Evolutionary conservation across 2,329 filamentous ascomycete species (phyloP).

Genomic region (Ceratocystis cubensis): DNA sequence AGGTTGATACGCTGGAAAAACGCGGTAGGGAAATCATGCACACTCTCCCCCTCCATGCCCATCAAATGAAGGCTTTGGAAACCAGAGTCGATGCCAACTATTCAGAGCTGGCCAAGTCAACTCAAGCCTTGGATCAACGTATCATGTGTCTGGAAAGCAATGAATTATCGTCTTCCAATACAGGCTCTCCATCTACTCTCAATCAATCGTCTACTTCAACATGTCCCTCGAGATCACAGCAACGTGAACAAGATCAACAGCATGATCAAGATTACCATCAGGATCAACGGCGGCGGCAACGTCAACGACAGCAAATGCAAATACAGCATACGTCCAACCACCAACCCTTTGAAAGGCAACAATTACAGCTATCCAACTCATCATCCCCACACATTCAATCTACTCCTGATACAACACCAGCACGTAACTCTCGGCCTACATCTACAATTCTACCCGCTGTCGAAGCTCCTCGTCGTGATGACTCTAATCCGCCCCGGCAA

Average conservation of each 20-base stretch:
- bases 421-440: conserved; percentile 15
- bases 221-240: conserved; percentile 4
- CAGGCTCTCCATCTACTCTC: not conserved
- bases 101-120: conserved; percentile 37
- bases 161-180: conserved; percentile 11
- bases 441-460: conserved; percentile 19
- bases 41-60: conserved; percentile 13
- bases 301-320: conserved; percentile 11
- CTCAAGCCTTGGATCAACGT: conserved; percentile 42
- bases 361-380: not conserved
- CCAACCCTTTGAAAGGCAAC: not conserved
- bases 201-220: not conserved
- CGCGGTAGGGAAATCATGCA: conserved; percentile 22
- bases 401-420: not conserved
- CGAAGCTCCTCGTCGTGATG: conserved; percentile 18
- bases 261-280: conserved; percentile 7
- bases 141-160: conserved; percentile 36
- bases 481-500: conserved; percentile 19
- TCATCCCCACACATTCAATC: not conserved
- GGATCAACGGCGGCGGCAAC: conserved; percentile 15
- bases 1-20: conserved; percentile 36
- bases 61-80: conserved; percentile 16
- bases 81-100: conserved; percentile 26
- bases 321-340: not conserved
- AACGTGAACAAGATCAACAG: conserved; percentile 5